Percentiles rank a stretch among this genome's conserved stretches.
Evolutionary conservation across 2,329 filamentous ascomycete genomes (phyloP).

Genomic region (Scorias spongiosa): DNA sequence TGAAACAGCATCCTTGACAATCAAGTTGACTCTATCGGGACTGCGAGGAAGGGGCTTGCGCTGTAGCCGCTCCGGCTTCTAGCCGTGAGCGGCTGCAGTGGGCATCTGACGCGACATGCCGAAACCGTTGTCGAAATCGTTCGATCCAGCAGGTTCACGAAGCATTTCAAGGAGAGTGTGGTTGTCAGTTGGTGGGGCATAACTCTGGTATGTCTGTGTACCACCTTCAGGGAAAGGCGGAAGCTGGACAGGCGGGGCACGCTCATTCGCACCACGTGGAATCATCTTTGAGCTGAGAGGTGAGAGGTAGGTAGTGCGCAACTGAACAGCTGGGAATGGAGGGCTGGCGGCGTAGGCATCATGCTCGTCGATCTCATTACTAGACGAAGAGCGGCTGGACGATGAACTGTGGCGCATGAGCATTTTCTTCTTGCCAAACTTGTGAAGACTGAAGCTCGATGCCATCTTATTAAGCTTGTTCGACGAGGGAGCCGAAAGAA

Average conservation of each 20-base stretch:
- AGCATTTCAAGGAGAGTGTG: background rate
- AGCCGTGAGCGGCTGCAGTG: no score
- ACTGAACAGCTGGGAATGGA: background rate
- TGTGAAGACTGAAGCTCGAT: background rate
- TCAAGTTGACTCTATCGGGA: no score
- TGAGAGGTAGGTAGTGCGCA: background rate
- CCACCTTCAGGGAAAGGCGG: conserved; percentile 13
- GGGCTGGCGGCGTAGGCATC: background rate
- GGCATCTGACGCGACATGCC: no score
- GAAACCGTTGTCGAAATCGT: no score
- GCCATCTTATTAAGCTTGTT: background rate
- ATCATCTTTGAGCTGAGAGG: conserved; percentile 13
- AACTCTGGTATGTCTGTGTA: background rate
- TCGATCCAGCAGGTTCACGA: no score
- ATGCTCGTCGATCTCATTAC: background rate
- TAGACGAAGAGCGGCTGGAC: background rate
- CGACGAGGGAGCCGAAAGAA: background rate
- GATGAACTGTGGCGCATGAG: background rate
- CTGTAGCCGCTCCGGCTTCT: no score
- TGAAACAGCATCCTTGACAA: no score
- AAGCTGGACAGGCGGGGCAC: conserved; percentile 15
- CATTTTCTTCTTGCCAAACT: background rate
- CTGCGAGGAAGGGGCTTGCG: no score
- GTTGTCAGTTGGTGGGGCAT: background rate
- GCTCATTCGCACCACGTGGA: conserved; percentile 18